Conservation (phyloP, 1,139 yeast species). For the Hansenula sp. region DNA sequence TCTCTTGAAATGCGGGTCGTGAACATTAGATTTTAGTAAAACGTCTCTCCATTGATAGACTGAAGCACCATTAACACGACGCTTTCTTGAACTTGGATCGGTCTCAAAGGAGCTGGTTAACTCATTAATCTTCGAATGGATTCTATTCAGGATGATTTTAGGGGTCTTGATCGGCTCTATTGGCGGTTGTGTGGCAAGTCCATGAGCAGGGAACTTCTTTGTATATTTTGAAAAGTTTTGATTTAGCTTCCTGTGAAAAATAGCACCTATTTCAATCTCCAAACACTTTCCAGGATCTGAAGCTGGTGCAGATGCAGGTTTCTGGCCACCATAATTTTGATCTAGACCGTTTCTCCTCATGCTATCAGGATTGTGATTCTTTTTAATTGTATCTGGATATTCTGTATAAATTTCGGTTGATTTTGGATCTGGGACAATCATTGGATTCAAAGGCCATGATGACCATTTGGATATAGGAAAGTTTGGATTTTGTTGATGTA, state of each 20-base stretch:
- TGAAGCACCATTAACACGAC: neutral
- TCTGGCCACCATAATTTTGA: neutral
- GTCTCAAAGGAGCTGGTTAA: neutral
- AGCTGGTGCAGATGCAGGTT: constrained; percentile 1
- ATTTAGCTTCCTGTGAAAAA: constrained; percentile 32
- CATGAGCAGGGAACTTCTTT: neutral
- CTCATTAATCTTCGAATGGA: neutral
- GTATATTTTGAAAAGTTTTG: constrained; percentile 14
- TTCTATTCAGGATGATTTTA: neutral
- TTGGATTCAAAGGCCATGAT: neutral
- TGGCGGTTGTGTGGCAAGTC: neutral
- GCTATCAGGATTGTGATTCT: constrained; percentile 6
- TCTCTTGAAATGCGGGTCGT: too few species aligned
- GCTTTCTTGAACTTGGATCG: neutral
- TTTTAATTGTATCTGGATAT: constrained; percentile 27
- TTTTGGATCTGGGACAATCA: constrained; percentile 8
- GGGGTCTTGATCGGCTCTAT: neutral
- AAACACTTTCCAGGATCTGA: constrained; percentile 33
- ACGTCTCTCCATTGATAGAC: too few species aligned
- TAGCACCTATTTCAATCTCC: constrained; percentile 37
- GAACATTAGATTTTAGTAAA: too few species aligned
- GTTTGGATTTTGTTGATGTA: constrained; percentile 34
- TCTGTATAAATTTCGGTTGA: constrained; percentile 26
- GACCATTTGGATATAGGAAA: constrained; percentile 40
- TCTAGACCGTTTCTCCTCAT: neutral